Evolutionary conservation across 768 basidiomycete genomes (phyloP).

Genomic region (Gymnopilus junonius): DNA sequence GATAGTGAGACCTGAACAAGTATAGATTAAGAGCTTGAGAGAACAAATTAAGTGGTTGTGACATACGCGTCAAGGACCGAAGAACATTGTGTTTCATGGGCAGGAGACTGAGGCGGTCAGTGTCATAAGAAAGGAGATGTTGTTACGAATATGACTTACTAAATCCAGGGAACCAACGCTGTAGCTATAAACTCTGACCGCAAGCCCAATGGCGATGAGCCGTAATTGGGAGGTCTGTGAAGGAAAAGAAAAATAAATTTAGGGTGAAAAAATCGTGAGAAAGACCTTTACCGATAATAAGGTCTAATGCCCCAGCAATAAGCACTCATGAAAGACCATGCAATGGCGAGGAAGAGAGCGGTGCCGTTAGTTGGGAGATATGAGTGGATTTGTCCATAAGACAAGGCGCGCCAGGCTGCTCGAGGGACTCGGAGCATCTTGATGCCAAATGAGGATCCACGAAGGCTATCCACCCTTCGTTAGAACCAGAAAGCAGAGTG

Average conservation of each 20-base stretch:
- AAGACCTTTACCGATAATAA: not conserved
- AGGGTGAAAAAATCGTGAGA: not conserved
- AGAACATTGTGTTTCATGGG: not conserved
- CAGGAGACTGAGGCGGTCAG: not conserved
- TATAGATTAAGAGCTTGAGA: not conserved
- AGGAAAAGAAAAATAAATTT: not conserved
- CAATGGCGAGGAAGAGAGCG: not conserved
- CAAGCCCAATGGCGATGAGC: not conserved
- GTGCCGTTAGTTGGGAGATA: not conserved
- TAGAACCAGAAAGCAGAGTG: not conserved
- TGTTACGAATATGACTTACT: not conserved
- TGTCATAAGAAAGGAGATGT: not conserved
- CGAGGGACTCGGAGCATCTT: not conserved
- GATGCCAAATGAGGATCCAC: not conserved
- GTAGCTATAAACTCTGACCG: not conserved
- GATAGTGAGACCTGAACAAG: not conserved
- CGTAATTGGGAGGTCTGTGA: not conserved
- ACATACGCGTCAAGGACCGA: not conserved
- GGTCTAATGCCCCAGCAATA: not conserved
- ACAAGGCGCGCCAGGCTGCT: not conserved
- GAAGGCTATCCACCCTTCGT: not conserved
- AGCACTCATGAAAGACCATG: not conserved
- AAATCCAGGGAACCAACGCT: not conserved
- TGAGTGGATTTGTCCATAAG: not conserved
- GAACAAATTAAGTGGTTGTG: no score